Conservation (phyloP, 2,329 filamentous ascomycete species). For the Fonsecaea pugnacius region DNA sequence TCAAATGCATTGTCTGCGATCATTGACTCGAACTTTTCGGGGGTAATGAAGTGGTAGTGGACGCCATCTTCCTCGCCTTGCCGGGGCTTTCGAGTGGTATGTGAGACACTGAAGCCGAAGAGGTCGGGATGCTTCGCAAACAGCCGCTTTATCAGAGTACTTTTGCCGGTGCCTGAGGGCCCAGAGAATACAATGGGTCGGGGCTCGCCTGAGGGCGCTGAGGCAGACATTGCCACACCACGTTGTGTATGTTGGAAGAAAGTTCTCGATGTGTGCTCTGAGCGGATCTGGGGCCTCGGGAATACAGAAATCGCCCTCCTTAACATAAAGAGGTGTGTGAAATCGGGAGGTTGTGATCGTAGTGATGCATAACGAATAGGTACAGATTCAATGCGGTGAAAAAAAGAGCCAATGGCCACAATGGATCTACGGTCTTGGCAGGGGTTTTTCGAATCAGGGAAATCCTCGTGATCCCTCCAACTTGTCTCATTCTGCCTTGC, state of each 20-base stretch:
- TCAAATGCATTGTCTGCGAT: slow-evolving; percentile 75
- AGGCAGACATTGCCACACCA: slow-evolving; percentile 27
- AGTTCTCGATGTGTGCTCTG: not conserved
- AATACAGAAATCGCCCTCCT: not conserved
- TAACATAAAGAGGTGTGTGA: not conserved
- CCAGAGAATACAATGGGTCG: slow-evolving; percentile 50
- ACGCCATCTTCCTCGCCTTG: slow-evolving; percentile 74
- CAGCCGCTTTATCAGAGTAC: slow-evolving; percentile 49
- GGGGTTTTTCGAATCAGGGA: slow-evolving; percentile 6
- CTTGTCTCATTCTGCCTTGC: slow-evolving; percentile 24
- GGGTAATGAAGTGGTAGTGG: slow-evolving; percentile 79
- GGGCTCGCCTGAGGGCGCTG: slow-evolving; percentile 8
- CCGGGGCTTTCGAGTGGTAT: slow-evolving; percentile 81
- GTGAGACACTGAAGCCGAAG: slow-evolving; percentile 54
- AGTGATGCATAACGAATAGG: not conserved
- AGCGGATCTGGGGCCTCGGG: not conserved
- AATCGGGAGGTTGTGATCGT: no score
- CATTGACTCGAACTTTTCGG: slow-evolving; percentile 69
- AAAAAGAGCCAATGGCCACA: slow-evolving; percentile 7
- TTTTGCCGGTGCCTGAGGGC: slow-evolving; percentile 50
- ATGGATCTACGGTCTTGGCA: slow-evolving; percentile 23
- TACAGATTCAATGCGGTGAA: not conserved
- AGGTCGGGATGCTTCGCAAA: slow-evolving; percentile 49
- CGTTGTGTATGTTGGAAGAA: not conserved
- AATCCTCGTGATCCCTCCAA: not conserved